Conservation (phyloP, 345 rosid genomes). For the Salix exigua region DNA sequence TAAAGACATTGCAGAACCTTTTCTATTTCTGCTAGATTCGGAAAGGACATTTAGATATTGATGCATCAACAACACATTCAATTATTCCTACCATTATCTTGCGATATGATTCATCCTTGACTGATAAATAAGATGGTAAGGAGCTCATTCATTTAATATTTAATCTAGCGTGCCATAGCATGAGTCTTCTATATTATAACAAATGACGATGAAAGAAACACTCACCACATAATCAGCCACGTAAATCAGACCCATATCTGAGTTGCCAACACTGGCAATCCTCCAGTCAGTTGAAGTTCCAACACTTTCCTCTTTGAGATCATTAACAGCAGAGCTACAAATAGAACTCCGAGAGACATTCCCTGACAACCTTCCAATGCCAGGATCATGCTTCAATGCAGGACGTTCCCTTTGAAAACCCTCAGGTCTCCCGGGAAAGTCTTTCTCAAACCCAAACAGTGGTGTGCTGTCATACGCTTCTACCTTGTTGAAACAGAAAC, state of each 20-base stretch:
- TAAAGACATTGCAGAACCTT: not conserved
- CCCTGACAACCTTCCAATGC: slow-evolving; percentile 26
- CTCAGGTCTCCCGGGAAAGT: slow-evolving; percentile 38
- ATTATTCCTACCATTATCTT: not conserved
- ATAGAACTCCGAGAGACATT: slow-evolving; percentile 35
- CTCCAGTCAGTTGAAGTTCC: slow-evolving; percentile 23
- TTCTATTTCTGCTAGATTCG: not conserved
- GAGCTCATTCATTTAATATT: not conserved
- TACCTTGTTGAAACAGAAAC: slow-evolving; percentile 29
- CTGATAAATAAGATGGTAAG: not conserved
- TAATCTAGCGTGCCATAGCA: not conserved
- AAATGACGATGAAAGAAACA: not conserved
- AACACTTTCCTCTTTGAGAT: slow-evolving; percentile 29
- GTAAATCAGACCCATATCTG: slow-evolving; percentile 15
- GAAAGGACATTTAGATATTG: not conserved
- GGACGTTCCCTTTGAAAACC: slow-evolving; percentile 25
- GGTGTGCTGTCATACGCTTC: slow-evolving; percentile 36
- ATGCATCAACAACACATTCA: not conserved
- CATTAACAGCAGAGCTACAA: slow-evolving; percentile 28
- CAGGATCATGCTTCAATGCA: slow-evolving; percentile 25
- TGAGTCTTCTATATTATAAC: not conserved
- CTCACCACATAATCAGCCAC: slow-evolving; percentile 23
- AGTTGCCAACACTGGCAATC: slow-evolving; percentile 7
- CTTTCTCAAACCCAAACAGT: slow-evolving; percentile 33
- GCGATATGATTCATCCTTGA: not conserved